These are phyloP conservation scores for Aspergillus incahuasiensis DNA, from an alignment of 495 filamentous ascomycete species.

Conservation along the genomic window DNA sequence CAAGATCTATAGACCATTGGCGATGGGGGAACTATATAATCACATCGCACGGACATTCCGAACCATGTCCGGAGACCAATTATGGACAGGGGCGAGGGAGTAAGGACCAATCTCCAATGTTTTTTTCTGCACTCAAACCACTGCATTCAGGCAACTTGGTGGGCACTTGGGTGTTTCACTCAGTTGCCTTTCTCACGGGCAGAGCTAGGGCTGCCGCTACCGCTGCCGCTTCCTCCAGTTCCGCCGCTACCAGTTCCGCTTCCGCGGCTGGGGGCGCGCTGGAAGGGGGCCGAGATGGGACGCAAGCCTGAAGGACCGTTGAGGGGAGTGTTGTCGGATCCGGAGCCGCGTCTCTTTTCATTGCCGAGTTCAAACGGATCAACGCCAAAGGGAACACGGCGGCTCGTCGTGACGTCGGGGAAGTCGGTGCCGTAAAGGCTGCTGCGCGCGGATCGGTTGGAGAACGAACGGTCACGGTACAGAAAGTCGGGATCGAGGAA, in stretches of 20 bases:
- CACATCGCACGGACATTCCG: not conserved
- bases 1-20: conserved; percentile 12
- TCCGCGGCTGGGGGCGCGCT: conserved; percentile 38
- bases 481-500: conserved; percentile 35
- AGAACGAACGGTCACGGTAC: conserved; percentile 43
- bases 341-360: conserved; percentile 31
- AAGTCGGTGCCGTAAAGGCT: conserved; percentile 42
- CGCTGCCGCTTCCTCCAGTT: conserved; percentile 40
- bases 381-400: conserved; percentile 30
- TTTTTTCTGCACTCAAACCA: not conserved
- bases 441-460: conserved; percentile 43
- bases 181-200: conserved; percentile 28
- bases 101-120: conserved; percentile 5
- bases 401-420: conserved; percentile 25
- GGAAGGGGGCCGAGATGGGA: conserved; percentile 39
- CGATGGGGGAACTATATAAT: conserved; percentile 8
- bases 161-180: not conserved
- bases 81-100: not conserved
- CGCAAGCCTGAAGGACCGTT: conserved; percentile 22
- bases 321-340: conserved; percentile 31
- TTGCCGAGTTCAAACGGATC: conserved; percentile 34
- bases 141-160: not conserved
- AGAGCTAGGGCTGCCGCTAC: conserved; percentile 44
- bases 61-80: conserved; percentile 1
- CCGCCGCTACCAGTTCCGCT: conserved; percentile 44